A percentile compares a stretch with the other conserved stretches of the same genome.
Conservation (phyloP, 768 basidiomycete genomes). For the Leucocoprinus birnbaumii region DNA sequence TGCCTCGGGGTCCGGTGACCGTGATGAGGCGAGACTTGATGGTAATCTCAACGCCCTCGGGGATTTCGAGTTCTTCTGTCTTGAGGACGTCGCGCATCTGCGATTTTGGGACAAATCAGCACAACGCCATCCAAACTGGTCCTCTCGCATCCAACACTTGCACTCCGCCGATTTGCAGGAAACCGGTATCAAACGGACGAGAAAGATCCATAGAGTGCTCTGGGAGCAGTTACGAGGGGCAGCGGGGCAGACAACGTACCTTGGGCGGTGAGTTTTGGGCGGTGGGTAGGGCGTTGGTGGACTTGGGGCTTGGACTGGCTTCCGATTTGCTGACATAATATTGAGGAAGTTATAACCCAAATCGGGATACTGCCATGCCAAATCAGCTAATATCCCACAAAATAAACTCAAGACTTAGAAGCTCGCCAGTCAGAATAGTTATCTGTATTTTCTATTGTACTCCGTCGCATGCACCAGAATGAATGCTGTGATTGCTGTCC, state of each 20-base stretch:
- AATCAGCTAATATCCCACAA: too few species aligned
- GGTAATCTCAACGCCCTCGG: conserved; percentile 78
- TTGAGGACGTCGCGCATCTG: conserved; percentile 93
- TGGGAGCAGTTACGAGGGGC: conserved; percentile 14
- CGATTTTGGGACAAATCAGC: conserved; percentile 25
- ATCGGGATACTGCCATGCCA: neutral
- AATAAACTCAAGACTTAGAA: too few species aligned
- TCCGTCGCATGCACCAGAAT: too few species aligned
- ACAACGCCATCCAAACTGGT: conserved; percentile 32
- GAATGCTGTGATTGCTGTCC: too few species aligned
- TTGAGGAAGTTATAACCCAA: neutral
- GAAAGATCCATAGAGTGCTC: conserved; percentile 7
- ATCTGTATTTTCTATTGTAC: too few species aligned
- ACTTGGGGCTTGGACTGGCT: neutral
- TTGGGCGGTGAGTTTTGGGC: conserved; percentile 36
- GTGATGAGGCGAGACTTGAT: conserved; percentile 92
- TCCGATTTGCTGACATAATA: conserved; percentile 11
- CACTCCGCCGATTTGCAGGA: conserved; percentile 15
- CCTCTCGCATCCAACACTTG: conserved; percentile 32
- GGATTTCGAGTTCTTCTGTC: conserved; percentile 90
- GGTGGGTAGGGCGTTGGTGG: conserved; percentile 18
- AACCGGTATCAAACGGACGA: conserved; percentile 21
- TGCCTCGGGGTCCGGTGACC: conserved; percentile 91
- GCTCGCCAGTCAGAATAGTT: too few species aligned
- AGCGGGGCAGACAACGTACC: conserved; percentile 29